Conservation (phyloP, 495 filamentous ascomycete genomes). For the Rhypophila decipiens region DNA sequence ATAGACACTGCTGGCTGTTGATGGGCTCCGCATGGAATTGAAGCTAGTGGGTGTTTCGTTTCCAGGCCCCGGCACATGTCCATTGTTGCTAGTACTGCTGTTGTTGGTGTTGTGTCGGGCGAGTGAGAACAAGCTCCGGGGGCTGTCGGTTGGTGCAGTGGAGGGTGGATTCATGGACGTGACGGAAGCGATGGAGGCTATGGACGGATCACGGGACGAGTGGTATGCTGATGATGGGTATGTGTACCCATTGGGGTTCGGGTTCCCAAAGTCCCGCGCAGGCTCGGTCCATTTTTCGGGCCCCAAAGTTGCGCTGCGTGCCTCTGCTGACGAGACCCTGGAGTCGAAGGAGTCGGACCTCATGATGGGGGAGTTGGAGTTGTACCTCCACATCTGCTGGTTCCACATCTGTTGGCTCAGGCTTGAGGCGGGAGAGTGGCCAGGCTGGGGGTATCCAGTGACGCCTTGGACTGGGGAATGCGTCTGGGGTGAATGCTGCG, state of each 20-base stretch:
- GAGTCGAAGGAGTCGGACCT: conserved; percentile 11
- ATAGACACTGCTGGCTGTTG: too few relatives aligned
- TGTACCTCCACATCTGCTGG: conserved; percentile 4
- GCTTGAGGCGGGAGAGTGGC: too few relatives aligned
- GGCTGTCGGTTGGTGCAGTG: not conserved
- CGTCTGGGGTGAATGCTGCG: too few relatives aligned
- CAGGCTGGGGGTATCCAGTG: too few relatives aligned
- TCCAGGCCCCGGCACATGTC: too few relatives aligned
- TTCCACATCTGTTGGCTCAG: not conserved
- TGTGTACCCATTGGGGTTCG: not conserved
- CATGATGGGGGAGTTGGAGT: conserved; percentile 5
- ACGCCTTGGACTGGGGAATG: not conserved
- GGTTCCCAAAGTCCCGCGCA: not conserved
- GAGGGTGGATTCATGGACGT: not conserved
- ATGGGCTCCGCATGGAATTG: too few relatives aligned
- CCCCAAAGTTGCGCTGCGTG: too few relatives aligned
- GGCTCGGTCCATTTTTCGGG: conserved; percentile 10
- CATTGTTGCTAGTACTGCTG: too few relatives aligned
- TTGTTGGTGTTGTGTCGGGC: not conserved
- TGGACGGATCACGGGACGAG: conserved; percentile 2
- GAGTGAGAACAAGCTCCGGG: not conserved
- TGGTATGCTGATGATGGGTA: not conserved
- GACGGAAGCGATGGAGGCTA: not conserved
- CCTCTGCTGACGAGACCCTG: not conserved
- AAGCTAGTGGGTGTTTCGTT: too few relatives aligned